These are phyloP conservation scores for Aureobasidium zeae DNA, from an alignment of 2,329 filamentous ascomycete genomes.

Conservation along the genomic window DNA sequence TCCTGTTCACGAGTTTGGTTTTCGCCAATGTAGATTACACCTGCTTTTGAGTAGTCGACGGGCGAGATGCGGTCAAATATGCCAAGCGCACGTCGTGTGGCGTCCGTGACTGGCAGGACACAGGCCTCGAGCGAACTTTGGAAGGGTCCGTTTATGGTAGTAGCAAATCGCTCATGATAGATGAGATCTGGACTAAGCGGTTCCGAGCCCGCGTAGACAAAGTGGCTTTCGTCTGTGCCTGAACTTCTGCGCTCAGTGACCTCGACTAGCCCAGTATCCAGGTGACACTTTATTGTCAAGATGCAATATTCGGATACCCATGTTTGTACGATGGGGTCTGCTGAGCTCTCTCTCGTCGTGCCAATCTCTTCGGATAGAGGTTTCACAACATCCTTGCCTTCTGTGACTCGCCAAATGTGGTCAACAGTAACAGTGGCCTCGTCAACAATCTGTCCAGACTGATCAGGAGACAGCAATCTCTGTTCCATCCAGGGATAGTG, in stretches of 20 bases:
- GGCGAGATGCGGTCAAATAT: constrained; percentile 81
- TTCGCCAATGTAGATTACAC: constrained; percentile 85
- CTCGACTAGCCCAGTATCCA: constrained; percentile 3
- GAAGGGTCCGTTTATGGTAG: constrained; percentile 15
- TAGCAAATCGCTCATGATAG: constrained; percentile 19
- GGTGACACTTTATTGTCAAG: constrained; percentile 16
- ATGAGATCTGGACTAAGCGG: constrained; percentile 53
- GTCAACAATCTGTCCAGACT: constrained; percentile 71
- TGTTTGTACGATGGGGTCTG: constrained; percentile 2
- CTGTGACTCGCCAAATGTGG: constrained; percentile 78
- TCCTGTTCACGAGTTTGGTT: constrained; percentile 74
- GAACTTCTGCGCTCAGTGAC: constrained; percentile 18
- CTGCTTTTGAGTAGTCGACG: constrained; percentile 90
- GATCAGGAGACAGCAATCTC: constrained; percentile 46
- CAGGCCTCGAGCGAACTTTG: constrained; percentile 4
- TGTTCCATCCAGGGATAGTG: constrained; percentile 59
- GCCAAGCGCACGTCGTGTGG: constrained; percentile 60
- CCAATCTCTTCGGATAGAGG: not conserved
- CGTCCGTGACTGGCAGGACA: constrained; percentile 19
- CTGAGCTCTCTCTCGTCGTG: constrained; percentile 2
- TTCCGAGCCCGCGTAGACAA: constrained; percentile 6
- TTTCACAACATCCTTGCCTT: constrained; percentile 11
- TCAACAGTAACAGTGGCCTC: constrained; percentile 90
- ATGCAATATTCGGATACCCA: constrained; percentile 18
- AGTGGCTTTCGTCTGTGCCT: constrained; percentile 16